Evolutionary conservation across 805 yeast genomes (phyloP).

Genomic region (Candida cerambycidarum): DNA sequence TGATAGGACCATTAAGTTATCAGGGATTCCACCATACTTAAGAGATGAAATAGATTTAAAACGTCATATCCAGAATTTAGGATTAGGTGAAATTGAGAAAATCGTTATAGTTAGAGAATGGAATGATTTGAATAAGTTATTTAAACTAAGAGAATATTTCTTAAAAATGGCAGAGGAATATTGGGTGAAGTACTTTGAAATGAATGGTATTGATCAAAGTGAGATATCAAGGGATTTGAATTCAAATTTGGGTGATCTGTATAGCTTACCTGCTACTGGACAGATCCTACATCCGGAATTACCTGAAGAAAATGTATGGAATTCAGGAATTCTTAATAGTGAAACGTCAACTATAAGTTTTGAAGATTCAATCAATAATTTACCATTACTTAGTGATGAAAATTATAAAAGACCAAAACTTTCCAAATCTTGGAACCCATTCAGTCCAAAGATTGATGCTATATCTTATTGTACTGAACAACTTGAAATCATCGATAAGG

Average conservation of each 20-base stretch:
- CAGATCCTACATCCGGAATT: slow-evolving; percentile 18
- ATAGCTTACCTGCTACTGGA: slow-evolving; percentile 19
- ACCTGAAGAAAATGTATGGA: neutral
- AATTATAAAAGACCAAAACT: slow-evolving; percentile 56
- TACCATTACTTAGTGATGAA: slow-evolving; percentile 29
- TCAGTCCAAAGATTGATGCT: slow-evolving; percentile 76
- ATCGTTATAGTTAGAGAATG: slow-evolving; percentile 86
- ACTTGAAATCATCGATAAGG: slow-evolving; percentile 66
- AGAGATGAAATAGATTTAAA: slow-evolving; percentile 70
- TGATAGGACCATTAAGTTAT: slow-evolving; percentile 82
- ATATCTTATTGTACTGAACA: slow-evolving; percentile 73
- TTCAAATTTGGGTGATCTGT: slow-evolving; percentile 29
- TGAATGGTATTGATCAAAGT: slow-evolving; percentile 28
- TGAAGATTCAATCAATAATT: slow-evolving; percentile 13
- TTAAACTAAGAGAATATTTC: slow-evolving; percentile 54
- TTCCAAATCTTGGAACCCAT: slow-evolving; percentile 59
- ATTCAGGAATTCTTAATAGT: neutral
- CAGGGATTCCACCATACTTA: slow-evolving; percentile 85
- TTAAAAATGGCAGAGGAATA: slow-evolving; percentile 61
- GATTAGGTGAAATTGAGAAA: slow-evolving; percentile 76
- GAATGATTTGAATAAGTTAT: slow-evolving; percentile 68
- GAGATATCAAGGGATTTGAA: slow-evolving; percentile 24
- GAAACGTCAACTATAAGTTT: slow-evolving; percentile 1
- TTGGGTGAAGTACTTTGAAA: slow-evolving; percentile 67
- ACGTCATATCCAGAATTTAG: slow-evolving; percentile 72